Evolutionary conservation across 148 eudicot genomes (phyloP).

Genomic region (Vaccinium vitisidaea): DNA sequence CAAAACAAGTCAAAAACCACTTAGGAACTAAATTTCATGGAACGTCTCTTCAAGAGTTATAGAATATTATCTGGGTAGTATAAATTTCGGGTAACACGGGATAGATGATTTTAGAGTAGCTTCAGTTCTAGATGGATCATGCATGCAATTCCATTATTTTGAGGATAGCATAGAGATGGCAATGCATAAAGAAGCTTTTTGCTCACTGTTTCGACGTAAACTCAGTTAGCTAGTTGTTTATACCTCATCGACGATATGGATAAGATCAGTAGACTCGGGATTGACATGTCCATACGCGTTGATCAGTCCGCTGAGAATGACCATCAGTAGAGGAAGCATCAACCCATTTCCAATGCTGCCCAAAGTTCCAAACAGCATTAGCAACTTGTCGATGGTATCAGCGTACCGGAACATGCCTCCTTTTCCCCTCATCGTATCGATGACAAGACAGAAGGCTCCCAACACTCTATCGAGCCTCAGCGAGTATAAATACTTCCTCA

Average conservation of each 20-base stretch:
- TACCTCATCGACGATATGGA: conserved; percentile 36
- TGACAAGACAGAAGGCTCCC: neutral
- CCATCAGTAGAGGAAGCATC: conserved; percentile 42
- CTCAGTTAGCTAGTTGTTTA: neutral
- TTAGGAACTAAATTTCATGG: neutral
- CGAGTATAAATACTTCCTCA: neutral
- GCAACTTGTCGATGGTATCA: neutral
- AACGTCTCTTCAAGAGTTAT: neutral
- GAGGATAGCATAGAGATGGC: neutral
- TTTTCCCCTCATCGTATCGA: neutral
- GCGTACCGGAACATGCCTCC: neutral
- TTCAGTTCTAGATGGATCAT: neutral
- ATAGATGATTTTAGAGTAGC: neutral
- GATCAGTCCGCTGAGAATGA: conserved; percentile 30
- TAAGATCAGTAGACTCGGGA: conserved; percentile 1
- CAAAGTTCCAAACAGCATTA: neutral
- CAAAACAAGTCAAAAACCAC: neutral
- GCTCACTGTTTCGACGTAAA: neutral
- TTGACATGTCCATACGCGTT: conserved; percentile 27
- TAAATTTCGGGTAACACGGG: neutral
- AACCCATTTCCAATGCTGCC: neutral
- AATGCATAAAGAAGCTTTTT: neutral
- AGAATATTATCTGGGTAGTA: neutral
- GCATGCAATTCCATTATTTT: neutral
- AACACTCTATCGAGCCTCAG: neutral